Evolutionary conservation across 2,329 filamentous ascomycete species (phyloP), one percentile per base, ranked within the genome.

Genomic region (Xylaria sp.): DNA sequence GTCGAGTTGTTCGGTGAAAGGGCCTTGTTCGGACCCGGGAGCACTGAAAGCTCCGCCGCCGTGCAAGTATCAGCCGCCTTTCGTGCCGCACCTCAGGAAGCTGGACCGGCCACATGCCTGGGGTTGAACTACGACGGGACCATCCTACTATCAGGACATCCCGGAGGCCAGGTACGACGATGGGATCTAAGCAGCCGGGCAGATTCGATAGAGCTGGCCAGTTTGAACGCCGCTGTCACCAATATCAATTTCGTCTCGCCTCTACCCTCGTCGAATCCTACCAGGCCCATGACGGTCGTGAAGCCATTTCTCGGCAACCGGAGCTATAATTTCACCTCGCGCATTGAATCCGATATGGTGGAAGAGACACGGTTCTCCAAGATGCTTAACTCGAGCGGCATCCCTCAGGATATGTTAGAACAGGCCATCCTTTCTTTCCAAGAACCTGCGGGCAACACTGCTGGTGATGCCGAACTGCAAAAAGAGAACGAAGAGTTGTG

Each of bases 91-190:
- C 88, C 90, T 41, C 82, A 86, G 53, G 89, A 93, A 60, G 85
- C 87, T 23, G 93, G 92, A 13, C 84, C 87, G 13, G 87, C 87
- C 4, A 86, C 89, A 28, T 92, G 91, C 74, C 77, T 97, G 65
- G 86, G 87, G 23, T 80, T 97, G 61, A 94, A 89, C 76, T 94
- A 96, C 79, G 95, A 97, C 78, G 92, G 93, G 30, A 94, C 91
- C 50, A 87, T 85, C 8, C 82, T 97, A 25, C 80, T 97, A 30
- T 94, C 94, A 3, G 94, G 94, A 6, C 94, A 98, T 76, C 83
- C 87, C 20, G 91, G 87, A 73, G 95, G 95, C 59, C 92, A 92
- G 75, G 86, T 97, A 46, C 82, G 93, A 36, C 85, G 87, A 62
- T 98, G 95, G 95, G 93, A 93, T 77, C 85, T 95, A 30, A 89